A percentile compares a stretch with the other conserved stretches of the same genome.
phyloP scores from a whole-genome alignment of 2,329 filamentous ascomycete species.

The Thyridium curvatum region DNA sequence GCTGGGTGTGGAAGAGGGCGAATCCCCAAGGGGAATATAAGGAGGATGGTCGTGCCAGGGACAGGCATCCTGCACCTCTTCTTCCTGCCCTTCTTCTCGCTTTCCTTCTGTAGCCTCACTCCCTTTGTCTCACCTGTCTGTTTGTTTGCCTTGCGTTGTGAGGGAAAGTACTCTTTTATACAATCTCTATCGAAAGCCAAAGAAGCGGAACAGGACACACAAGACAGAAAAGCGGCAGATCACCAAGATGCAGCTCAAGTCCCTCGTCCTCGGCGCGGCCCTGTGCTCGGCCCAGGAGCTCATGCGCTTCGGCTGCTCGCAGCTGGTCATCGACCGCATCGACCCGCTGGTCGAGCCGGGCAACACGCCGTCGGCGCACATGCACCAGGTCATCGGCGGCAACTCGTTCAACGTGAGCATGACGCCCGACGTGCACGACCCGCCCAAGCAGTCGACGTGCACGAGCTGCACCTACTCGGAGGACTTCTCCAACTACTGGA shows the following conservation, averaged over 20 bases:
- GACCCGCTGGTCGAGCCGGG: constrained; percentile 27
- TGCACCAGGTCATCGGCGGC: constrained; percentile 30
- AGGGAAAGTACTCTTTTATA: too few species aligned
- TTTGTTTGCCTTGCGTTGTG: too few species aligned
- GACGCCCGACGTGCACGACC: constrained; percentile 11
- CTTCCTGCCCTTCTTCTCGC: too few species aligned
- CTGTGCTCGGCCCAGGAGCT: constrained; percentile 6
- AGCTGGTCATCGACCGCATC: constrained; percentile 15
- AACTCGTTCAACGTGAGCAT: constrained; percentile 33
- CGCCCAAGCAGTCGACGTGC: constrained; percentile 10
- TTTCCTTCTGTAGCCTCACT: too few species aligned
- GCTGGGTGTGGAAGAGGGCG: too few species aligned
- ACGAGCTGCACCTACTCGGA: constrained; percentile 22
- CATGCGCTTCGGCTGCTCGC: constrained; percentile 17
- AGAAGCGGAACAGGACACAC: too few species aligned
- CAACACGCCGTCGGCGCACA: constrained; percentile 23
- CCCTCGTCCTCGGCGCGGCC: constrained; percentile 2
- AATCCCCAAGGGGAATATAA: too few species aligned
- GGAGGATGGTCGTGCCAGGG: too few species aligned
- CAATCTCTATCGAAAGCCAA: too few species aligned
- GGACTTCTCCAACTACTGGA: constrained; percentile 28
- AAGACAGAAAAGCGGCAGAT: too few species aligned
- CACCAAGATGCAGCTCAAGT: constrained; percentile 8
- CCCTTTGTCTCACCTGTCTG: too few species aligned
- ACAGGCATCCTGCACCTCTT: too few species aligned